These are phyloP conservation scores for Clavulina sp. DNA, from an alignment of 768 basidiomycete species.

Conservation along the genomic window DNA sequence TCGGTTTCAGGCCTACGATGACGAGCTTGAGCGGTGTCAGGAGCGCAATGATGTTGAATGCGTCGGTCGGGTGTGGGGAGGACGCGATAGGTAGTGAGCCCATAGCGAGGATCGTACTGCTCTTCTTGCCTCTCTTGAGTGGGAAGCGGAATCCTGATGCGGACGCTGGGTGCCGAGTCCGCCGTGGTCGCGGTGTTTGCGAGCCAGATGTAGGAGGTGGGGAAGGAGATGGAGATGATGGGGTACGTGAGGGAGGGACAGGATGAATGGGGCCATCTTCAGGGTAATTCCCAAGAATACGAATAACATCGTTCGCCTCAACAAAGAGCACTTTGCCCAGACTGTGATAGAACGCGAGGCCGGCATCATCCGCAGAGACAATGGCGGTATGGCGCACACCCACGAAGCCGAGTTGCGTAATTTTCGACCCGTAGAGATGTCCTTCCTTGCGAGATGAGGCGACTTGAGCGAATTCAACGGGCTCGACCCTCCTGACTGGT, in stretches of 20 bases:
- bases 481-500: constrained; percentile 52
- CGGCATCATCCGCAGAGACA: constrained; percentile 75
- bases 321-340: constrained; percentile 89
- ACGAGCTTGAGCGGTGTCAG: constrained; percentile 84
- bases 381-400: constrained; percentile 86
- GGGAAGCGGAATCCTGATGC: background rate
- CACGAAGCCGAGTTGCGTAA: constrained; percentile 71
- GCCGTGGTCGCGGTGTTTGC: constrained; percentile 10
- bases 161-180: background rate
- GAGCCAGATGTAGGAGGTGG: background rate
- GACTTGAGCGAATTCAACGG: constrained; percentile 50
- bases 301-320: constrained; percentile 83
- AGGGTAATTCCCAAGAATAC: constrained; percentile 85
- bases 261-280: constrained; percentile 18
- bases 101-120: constrained; percentile 55
- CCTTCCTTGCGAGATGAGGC: constrained; percentile 70
- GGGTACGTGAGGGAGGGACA: constrained; percentile 7
- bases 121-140: background rate
- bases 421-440: constrained; percentile 61
- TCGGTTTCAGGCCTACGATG: constrained; percentile 81
- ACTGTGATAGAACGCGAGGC: constrained; percentile 88
- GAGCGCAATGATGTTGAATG: constrained; percentile 64
- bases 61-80: constrained; percentile 53
- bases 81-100: constrained; percentile 68
- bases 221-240: background rate